A percentile compares a stretch with the other conserved stretches of the same genome.
These are phyloP conservation scores for Colletotrichum tamarilloi DNA, from an alignment of 2,329 filamentous ascomycete genomes.

Conservation along the genomic window DNA sequence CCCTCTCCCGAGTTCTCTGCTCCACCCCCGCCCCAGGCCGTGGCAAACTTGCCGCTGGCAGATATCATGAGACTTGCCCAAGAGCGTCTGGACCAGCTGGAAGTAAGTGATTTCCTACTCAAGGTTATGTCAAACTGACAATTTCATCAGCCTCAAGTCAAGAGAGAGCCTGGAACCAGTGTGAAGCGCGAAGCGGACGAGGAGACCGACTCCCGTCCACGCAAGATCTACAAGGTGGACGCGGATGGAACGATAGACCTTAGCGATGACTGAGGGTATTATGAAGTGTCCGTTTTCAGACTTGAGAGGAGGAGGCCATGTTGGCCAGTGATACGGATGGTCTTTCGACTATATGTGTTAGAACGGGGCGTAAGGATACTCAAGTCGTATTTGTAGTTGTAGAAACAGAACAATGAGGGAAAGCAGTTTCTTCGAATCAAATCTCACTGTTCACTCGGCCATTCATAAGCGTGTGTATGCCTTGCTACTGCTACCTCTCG, in stretches of 20 bases:
- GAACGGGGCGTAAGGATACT: background rate
- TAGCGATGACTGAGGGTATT: background rate
- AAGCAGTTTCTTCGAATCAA: background rate
- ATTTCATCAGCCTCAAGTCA: background rate
- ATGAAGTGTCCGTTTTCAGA: background rate
- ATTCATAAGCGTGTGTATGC: background rate
- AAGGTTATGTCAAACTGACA: background rate
- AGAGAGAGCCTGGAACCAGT: background rate
- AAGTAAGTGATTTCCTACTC: background rate
- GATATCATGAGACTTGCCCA: background rate
- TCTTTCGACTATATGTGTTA: accelerated
- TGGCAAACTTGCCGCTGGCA: background rate
- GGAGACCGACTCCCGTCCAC: background rate
- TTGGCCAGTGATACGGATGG: background rate
- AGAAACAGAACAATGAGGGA: accelerated
- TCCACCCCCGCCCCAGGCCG: background rate
- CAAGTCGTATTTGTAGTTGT: background rate
- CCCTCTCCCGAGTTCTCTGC: background rate
- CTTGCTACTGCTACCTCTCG: accelerated
- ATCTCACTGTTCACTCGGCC: background rate
- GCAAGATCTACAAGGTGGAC: slow-evolving; percentile 20
- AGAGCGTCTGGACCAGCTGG: background rate
- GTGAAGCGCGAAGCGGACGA: slow-evolving; percentile 6
- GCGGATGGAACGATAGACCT: slow-evolving; percentile 1
- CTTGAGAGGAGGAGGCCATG: too few species aligned